Evolutionary conservation across 768 basidiomycete genomes (phyloP), one percentile per base, ranked within the genome.

Genomic region (Agaricus blazei): DNA sequence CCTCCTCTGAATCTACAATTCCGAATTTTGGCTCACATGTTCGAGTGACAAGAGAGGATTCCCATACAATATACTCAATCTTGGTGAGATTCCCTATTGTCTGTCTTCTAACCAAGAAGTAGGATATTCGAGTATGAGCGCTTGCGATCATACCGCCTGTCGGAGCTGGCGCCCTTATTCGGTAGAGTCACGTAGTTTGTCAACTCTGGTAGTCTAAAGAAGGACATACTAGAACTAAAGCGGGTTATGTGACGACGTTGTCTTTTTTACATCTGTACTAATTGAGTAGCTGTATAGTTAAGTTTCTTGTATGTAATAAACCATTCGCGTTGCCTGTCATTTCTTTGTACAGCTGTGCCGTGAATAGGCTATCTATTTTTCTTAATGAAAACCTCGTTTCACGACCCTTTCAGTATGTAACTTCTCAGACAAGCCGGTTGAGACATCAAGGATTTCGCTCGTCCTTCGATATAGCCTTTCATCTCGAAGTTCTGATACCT

Each of bases 131-230:
- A 90, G 90, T 38, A 82, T 87, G 76, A 90, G 88, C 67, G 78
- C 87, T 4, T 99, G 96, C 68, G 88, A 86, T 0, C 93, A 99
- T 68, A 93, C 98, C 29, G 80, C 87, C 0, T 99, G 97, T 70
- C 88, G 90, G 64, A 89, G 86, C 5, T 98, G 97, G 98, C 52
- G 85, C 90, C 2, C 84, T 98, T 42, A 87, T 94, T 15, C 82
- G 81, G 29, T 19, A 19, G 82, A 88, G 0, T 71, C 83, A 83
- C 83, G 62, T 88, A 91, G 63, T 99, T 97, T 65, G 81, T 94
- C 9, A 86, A 89, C 8, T 99, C 97, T 65, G 93, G 95, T 59
- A 78, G 73, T 14, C 63, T 72, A 44, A 82, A 87, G 34, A 80
- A 81, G 62, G 92, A 93, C 51, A 80, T 93, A 27, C 80, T 97